A percentile compares a stretch with the other conserved stretches of the same genome.
These are phyloP conservation scores for Cynara cardunculus DNA, from an alignment of 129 eudicot species.

Conservation along the genomic window DNA sequence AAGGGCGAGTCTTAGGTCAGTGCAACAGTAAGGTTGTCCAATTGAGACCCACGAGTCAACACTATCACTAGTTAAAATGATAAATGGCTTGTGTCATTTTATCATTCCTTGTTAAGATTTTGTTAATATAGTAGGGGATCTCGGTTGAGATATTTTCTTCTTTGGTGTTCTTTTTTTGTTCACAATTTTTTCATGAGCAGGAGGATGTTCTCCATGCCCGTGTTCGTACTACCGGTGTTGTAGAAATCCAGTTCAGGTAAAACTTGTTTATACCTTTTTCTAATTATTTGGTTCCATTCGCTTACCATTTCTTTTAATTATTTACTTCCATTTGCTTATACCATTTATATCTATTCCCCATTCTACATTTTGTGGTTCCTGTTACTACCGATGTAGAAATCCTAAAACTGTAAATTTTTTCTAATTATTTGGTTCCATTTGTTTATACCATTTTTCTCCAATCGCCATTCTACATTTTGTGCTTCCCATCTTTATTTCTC, in stretches of 20 bases:
- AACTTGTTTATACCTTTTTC: background rate
- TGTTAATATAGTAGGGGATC: background rate
- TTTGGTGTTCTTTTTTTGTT: background rate
- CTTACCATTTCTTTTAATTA: background rate
- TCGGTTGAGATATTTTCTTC: background rate
- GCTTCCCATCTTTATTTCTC: background rate
- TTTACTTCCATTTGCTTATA: background rate
- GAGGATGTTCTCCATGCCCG: constrained; percentile 98
- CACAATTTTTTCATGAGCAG: constrained; percentile 38
- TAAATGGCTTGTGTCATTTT: background rate
- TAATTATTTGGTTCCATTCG: background rate
- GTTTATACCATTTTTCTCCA: background rate
- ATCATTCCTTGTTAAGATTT: background rate
- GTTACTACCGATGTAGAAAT: constrained; percentile 91
- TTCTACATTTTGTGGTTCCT: constrained; percentile 5
- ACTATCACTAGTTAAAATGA: background rate
- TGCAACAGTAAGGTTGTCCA: background rate
- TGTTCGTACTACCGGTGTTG: constrained; percentile 96
- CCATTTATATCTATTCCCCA: background rate
- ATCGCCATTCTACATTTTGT: background rate
- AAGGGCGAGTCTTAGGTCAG: constrained; percentile 7
- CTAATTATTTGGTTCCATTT: background rate
- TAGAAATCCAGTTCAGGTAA: constrained; percentile 98
- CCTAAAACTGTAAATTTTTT: no score
- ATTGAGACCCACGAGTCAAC: background rate